phyloP scores from a whole-genome alignment of 116 monocot genomes.

The Dioscorea cayenensis region DNA sequence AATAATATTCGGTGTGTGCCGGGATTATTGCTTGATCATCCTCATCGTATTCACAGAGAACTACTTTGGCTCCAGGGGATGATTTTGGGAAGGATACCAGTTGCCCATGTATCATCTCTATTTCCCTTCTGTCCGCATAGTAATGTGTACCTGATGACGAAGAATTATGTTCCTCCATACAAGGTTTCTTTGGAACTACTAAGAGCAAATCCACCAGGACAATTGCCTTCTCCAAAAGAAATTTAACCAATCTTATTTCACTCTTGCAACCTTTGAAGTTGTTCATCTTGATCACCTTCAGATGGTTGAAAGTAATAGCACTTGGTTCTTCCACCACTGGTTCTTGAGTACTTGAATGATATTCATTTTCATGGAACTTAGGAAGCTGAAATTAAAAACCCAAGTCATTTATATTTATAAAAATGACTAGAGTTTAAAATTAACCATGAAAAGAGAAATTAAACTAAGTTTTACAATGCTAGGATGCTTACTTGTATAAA shows the following conservation, averaged over 20 bases:
- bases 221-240: constrained; percentile 24
- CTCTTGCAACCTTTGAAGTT: constrained; percentile 24
- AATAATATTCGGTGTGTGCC: constrained; percentile 14
- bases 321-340: constrained; percentile 5
- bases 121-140: not conserved
- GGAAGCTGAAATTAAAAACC: not conserved
- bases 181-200: constrained; percentile 7
- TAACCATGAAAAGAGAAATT: no score
- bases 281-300: constrained; percentile 33
- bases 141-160: not conserved
- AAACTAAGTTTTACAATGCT: no score
- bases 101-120: constrained; percentile 16
- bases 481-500: not conserved
- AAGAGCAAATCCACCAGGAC: constrained; percentile 25
- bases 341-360: not conserved
- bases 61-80: constrained; percentile 14
- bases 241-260: constrained; percentile 32
- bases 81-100: constrained; percentile 17
- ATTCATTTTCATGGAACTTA: not conserved
- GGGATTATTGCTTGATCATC: constrained; percentile 22
- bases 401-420: not conserved
- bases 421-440: not conserved
- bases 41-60: constrained; percentile 22
- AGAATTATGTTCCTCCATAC: not conserved
- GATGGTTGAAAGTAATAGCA: constrained; percentile 8